Conservation (phyloP, 805 yeast genomes). For the Brettanomyces anomalus region DNA sequence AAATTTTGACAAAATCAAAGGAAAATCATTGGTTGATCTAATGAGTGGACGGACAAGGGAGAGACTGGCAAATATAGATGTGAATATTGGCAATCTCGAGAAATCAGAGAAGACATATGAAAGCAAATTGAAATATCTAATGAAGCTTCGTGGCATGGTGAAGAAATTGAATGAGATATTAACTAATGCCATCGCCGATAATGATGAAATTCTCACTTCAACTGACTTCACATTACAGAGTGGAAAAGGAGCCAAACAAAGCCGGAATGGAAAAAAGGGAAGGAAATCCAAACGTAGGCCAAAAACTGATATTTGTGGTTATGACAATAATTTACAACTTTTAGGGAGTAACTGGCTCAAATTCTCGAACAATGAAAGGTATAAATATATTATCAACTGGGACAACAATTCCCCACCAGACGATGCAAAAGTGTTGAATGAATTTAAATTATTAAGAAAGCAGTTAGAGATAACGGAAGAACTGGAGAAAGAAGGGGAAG, state of each 20-base stretch:
- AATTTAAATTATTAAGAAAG: conserved; percentile 1
- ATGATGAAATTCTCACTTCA: conserved; percentile 1
- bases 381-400: conserved; percentile 5
- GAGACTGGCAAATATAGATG: conserved; percentile 15
- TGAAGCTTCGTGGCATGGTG: conserved; percentile 28
- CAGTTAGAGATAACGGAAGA: not conserved
- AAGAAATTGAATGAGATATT: conserved; percentile 30
- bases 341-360: conserved; percentile 16
- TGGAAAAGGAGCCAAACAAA: conserved; percentile 5
- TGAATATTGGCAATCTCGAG: conserved; percentile 12
- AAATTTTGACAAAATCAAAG: conserved; percentile 18
- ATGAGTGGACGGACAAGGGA: conserved; percentile 4
- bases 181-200: conserved; percentile 7
- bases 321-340: conserved; percentile 24
- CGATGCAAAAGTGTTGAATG: not conserved
- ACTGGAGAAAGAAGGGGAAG: conserved; percentile 6
- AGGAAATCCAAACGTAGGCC: conserved; percentile 17
- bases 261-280: conserved; percentile 10
- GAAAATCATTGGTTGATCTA: not conserved
- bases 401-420: conserved; percentile 1
- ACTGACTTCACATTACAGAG: not conserved
- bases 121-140: conserved; percentile 18
- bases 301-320: conserved; percentile 47
- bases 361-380: conserved; percentile 10
- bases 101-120: conserved; percentile 7